phyloP scores from a whole-genome alignment of 306 rosid species.

The Cajanus cajan region DNA sequence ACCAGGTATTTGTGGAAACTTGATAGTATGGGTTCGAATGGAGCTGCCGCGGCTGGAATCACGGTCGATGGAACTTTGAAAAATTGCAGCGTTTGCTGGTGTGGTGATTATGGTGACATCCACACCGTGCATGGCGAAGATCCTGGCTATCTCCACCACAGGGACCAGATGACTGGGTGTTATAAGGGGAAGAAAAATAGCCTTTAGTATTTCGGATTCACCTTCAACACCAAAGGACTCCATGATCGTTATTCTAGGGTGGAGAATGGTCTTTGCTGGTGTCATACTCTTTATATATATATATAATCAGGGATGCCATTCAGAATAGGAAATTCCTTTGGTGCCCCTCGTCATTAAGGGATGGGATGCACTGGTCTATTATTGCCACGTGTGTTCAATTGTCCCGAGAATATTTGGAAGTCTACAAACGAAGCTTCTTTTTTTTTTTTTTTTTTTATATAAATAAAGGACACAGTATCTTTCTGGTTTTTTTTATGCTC shows the following conservation, averaged over 20 bases:
- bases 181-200: not conserved
- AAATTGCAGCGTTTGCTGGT: not conserved
- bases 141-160: not conserved
- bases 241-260: not conserved
- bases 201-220: not conserved
- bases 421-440: no score
- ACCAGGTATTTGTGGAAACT: not conserved
- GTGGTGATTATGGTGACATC: not conserved
- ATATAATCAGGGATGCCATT: no score
- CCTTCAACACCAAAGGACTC: not conserved
- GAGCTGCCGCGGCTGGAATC: not conserved
- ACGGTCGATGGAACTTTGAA: not conserved
- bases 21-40: not conserved
- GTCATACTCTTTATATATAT: no score
- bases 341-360: no score
- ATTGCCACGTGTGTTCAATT: no score
- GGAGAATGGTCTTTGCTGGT: not conserved
- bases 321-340: no score
- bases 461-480: no score
- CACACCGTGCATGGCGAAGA: not conserved
- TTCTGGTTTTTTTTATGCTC: no score
- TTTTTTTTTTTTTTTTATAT: no score
- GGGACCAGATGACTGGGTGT: not conserved
- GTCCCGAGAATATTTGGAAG: no score
- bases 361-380: no score